phyloP scores from a whole-genome alignment of 768 basidiomycete species.

The Tylopilus subfusipes region DNA sequence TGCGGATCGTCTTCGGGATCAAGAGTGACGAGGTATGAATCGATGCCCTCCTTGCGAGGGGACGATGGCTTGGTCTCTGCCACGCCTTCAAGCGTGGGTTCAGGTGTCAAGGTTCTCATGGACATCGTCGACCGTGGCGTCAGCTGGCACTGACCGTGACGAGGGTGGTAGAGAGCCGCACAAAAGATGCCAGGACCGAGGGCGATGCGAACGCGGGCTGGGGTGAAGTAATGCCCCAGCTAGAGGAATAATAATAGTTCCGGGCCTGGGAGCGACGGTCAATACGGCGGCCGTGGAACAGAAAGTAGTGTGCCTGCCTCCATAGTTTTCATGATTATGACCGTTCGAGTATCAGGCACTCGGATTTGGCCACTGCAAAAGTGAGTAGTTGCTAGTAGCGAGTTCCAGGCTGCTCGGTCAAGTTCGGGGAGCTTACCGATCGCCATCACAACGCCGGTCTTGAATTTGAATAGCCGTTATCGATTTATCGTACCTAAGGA shows the following conservation, averaged over 20 bases:
- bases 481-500: too few species aligned
- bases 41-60: conserved; percentile 1
- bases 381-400: too few species aligned
- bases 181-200: neutral
- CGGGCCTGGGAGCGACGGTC: neutral
- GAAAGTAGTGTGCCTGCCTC: too few species aligned
- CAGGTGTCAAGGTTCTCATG: conserved; percentile 4
- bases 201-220: neutral
- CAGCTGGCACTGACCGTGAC: neutral
- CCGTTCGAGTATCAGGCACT: too few species aligned
- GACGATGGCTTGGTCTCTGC: neutral
- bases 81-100: conserved; percentile 6
- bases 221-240: neutral
- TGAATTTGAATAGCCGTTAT: too few species aligned
- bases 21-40: conserved; percentile 33
- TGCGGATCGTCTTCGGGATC: conserved; percentile 43
- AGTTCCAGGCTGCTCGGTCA: too few species aligned
- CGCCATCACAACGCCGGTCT: too few species aligned
- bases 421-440: too few species aligned
- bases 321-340: too few species aligned
- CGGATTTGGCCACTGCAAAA: too few species aligned
- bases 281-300: neutral
- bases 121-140: conserved; percentile 1
- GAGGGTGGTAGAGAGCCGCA: neutral
- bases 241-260: conserved; percentile 7